Evolutionary conservation across 2,329 filamentous ascomycete genomes (phyloP), one percentile per base, ranked within the genome.

Genomic region (Ophiostoma ulmi): DNA sequence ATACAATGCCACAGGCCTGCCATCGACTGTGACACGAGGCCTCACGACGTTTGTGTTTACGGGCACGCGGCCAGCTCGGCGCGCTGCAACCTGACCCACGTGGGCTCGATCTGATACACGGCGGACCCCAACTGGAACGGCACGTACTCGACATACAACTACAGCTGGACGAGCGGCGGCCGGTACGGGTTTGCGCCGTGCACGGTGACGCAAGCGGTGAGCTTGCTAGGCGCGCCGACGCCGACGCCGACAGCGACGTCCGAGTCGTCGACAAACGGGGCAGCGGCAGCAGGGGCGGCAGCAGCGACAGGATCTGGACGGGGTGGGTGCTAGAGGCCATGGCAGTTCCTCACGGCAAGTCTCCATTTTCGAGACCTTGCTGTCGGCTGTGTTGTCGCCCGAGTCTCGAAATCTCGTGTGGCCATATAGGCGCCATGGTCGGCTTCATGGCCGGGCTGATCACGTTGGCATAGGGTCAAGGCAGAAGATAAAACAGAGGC

Each of bases 101-200:
- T 76, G 20, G 76, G 76, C 41, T 64, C 67, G 41, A 72, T 70
- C 17, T 77, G 76, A 76, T 77, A 77, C 73, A 74, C 76, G 35
- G 71, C 41, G 22, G 70, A 75, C 70, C 14, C 70, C 10, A 68
- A 48, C n/a, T 76, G 75, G 74, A 74, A 76, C 72, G 75, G 75
- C 17, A 73, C 72, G 14, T 76, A 71, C 66, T 75, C 73, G 65
- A 77, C 75, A 20, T 77, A 77, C 72, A 74, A 74, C 69, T 77
- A 76, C 70, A 75, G 72, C 63, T 77, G 76, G 75, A 76, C 74
- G 48, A 75, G 73, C 73, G 76, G 76, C 38, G 75, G 75, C 69
- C 71, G 76, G 26, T 75, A 73, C 67, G 76, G 75, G 13, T 77
- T 74, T 69, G 76, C 74, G 61, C 75, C 75, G n/a, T 75, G 76